These are phyloP conservation scores for Guadua angustifolia DNA, from an alignment of 176 grass and related monocot genomes.

Conservation along the genomic window DNA sequence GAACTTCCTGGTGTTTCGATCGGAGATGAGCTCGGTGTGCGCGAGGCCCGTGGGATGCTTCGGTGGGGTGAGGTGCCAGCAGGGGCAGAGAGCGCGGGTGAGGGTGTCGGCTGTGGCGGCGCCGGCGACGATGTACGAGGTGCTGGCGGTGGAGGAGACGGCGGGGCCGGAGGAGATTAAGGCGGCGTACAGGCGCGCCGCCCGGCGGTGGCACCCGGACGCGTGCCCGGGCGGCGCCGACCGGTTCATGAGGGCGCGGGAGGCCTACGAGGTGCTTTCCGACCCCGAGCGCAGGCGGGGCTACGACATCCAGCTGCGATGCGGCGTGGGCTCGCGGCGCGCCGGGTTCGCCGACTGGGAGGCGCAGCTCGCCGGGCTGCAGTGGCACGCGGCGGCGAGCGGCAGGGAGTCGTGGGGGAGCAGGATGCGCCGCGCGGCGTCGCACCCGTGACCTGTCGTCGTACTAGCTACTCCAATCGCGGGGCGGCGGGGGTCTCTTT, in stretches of 20 bases:
- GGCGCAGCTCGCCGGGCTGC: slow-evolving; percentile 59
- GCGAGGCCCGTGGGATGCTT: slow-evolving; percentile 38
- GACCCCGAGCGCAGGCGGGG: slow-evolving; percentile 61
- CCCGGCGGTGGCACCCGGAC: slow-evolving; percentile 84
- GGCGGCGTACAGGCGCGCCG: slow-evolving; percentile 68
- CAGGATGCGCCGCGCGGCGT: slow-evolving; percentile 50
- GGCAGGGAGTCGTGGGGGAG: slow-evolving; percentile 62
- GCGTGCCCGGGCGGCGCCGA: slow-evolving; percentile 58
- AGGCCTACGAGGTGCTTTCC: slow-evolving; percentile 89
- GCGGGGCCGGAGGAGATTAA: slow-evolving; percentile 73
- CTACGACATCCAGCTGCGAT: slow-evolving; percentile 73
- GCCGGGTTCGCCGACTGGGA: slow-evolving; percentile 57
- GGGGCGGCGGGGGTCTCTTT: not conserved
- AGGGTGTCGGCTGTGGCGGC: not conserved
- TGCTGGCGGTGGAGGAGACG: slow-evolving; percentile 59
- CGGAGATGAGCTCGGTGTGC: slow-evolving; percentile 49
- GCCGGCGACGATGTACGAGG: slow-evolving; percentile 71
- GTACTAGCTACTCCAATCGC: not conserved
- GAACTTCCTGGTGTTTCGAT: not conserved
- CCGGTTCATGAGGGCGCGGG: slow-evolving; percentile 67
- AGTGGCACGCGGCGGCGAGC: slow-evolving; percentile 43
- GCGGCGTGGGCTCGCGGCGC: slow-evolving; percentile 14
- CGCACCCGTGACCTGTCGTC: slow-evolving; percentile 12
- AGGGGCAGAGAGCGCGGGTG: slow-evolving; percentile 10
- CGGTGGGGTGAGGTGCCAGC: slow-evolving; percentile 40